A percentile compares a stretch with the other conserved stretches of the same genome.
phyloP scores from a whole-genome alignment of 768 basidiomycete species.

The Tulasnella sp. region DNA sequence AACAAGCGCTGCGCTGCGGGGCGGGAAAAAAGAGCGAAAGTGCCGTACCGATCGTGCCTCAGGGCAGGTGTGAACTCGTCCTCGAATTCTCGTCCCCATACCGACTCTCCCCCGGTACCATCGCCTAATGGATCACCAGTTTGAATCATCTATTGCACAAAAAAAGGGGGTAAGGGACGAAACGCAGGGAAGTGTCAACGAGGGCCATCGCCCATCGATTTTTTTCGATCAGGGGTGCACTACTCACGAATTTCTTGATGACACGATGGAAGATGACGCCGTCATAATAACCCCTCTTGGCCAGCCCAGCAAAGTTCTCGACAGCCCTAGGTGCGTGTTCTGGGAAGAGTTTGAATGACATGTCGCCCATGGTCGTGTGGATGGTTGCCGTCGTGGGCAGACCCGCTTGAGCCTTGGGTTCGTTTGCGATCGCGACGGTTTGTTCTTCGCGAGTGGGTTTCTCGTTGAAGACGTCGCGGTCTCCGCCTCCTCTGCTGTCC shows the following conservation, averaged over 20 bases:
- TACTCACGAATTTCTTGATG: slow-evolving; percentile 83
- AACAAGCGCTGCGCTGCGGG: background rate
- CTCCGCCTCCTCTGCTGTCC: slow-evolving; percentile 72
- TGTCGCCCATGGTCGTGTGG: slow-evolving; percentile 94
- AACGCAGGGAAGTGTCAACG: background rate
- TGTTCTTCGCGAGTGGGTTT: slow-evolving; percentile 95
- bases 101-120: slow-evolving; percentile 85
- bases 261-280: slow-evolving; percentile 94
- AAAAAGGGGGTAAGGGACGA: too few relatives aligned
- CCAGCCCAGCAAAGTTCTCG: slow-evolving; percentile 95
- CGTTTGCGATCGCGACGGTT: slow-evolving; percentile 62
- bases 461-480: slow-evolving; percentile 98
- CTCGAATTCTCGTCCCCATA: slow-evolving; percentile 88
- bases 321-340: slow-evolving; percentile 90
- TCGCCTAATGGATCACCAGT: slow-evolving; percentile 94
- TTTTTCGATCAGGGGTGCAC: background rate
- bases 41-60: slow-evolving; percentile 76
- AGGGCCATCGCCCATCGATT: slow-evolving; percentile 1
- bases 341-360: slow-evolving; percentile 84
- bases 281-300: slow-evolving; percentile 86
- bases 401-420: slow-evolving; percentile 44
- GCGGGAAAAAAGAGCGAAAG: background rate
- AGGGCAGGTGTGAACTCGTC: slow-evolving; percentile 89
- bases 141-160: slow-evolving; percentile 67
- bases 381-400: slow-evolving; percentile 80